Percentiles rank a stretch among this genome's conserved stretches.
Evolutionary conservation across 2,329 filamentous ascomycete genomes (phyloP).

Genomic region (Trichoderma sp.): DNA sequence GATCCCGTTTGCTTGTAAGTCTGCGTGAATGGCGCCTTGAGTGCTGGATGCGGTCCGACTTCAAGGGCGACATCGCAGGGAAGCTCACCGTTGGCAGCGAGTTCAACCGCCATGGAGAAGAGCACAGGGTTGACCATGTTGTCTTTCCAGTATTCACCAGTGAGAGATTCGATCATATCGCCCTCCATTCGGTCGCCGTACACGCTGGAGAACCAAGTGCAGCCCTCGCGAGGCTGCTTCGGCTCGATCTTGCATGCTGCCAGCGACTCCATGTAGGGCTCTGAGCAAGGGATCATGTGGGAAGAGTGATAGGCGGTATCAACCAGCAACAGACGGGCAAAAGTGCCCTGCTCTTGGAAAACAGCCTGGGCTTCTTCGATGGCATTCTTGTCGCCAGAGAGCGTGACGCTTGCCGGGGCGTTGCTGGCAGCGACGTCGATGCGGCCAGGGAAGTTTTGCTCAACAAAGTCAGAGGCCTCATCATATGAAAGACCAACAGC

Average conservation of each 20-base stretch:
- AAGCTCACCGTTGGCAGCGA: neutral
- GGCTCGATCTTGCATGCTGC: neutral
- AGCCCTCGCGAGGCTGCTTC: neutral
- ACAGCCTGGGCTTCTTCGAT: neutral
- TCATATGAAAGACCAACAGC: neutral
- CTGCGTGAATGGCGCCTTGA: neutral
- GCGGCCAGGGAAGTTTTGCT: neutral
- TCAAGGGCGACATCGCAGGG: neutral
- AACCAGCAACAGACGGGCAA: neutral
- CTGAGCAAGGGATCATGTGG: conserved; percentile 6
- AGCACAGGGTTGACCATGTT: conserved; percentile 25
- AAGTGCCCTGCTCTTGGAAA: neutral
- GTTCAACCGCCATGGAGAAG: conserved; percentile 27
- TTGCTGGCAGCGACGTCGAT: conserved; percentile 1
- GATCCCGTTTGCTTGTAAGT: neutral
- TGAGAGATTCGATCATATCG: neutral
- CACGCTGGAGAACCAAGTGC: conserved; percentile 21
- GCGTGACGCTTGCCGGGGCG: neutral
- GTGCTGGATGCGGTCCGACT: conserved; percentile 5
- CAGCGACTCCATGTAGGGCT: neutral
- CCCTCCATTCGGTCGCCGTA: conserved; percentile 23
- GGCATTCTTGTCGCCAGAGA: neutral
- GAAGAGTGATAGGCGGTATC: conserved; percentile 8
- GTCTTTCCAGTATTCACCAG: conserved; percentile 14
- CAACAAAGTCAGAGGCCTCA: neutral